Conservation (phyloP, 495 filamentous ascomycete genomes). For the Aspergillus sparsus region DNA sequence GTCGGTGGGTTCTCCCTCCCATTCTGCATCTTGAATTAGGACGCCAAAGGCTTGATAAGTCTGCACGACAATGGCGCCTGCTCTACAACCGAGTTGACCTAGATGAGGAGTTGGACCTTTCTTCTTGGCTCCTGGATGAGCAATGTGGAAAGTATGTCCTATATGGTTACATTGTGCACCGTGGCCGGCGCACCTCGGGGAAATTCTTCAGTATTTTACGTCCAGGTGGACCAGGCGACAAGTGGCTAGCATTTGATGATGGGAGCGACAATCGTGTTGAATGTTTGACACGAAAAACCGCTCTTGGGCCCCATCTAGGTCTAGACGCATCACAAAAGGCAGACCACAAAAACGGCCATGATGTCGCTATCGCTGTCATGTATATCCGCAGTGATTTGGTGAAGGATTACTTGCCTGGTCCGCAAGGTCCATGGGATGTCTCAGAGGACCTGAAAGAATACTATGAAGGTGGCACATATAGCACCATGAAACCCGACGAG, state of each 20-base stretch:
- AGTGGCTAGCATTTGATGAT: constrained; percentile 63
- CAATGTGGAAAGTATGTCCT: constrained; percentile 54
- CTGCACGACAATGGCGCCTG: constrained; percentile 57
- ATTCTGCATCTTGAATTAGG: constrained; percentile 61
- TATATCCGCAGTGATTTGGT: constrained; percentile 60
- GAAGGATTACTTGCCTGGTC: constrained; percentile 43
- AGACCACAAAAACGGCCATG: constrained; percentile 53
- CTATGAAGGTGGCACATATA: constrained; percentile 38
- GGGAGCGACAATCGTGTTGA: constrained; percentile 56
- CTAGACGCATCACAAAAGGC: constrained; percentile 37
- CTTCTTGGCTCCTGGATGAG: constrained; percentile 35
- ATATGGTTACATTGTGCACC: constrained; percentile 64
- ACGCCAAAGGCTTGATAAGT: constrained; percentile 56
- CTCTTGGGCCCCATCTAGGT: constrained; percentile 56
- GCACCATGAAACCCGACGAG: constrained; percentile 16
- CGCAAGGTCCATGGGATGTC: constrained; percentile 46
- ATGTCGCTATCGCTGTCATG: constrained; percentile 58
- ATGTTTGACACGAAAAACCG: constrained; percentile 59
- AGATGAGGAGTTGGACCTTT: constrained; percentile 54
- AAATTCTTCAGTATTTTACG: constrained; percentile 63
- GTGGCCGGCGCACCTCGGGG: constrained; percentile 59
- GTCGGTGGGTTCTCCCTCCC: constrained; percentile 46
- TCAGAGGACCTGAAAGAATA: constrained; percentile 38
- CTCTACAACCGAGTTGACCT: constrained; percentile 57
- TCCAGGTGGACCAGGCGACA: constrained; percentile 55